A percentile compares a stretch with the other conserved stretches of the same genome.
phyloP scores from a whole-genome alignment of 164 flowering plant genomes.

The Vitis cinerea region DNA sequence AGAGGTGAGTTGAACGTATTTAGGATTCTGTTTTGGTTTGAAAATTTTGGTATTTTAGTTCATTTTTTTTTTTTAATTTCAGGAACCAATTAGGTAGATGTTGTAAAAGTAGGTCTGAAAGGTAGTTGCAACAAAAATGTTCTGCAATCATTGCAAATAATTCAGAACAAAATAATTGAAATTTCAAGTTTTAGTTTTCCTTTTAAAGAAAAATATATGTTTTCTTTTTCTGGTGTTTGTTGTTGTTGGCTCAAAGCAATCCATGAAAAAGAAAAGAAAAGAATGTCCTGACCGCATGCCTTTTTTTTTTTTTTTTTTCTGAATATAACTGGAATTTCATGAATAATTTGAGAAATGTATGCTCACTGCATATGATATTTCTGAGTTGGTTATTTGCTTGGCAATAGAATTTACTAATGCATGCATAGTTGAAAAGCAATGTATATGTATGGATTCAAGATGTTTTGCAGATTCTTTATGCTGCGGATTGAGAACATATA shows the following conservation, averaged over 20 bases:
- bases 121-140: no score
- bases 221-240: no score
- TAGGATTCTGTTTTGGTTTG: not conserved
- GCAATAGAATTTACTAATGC: not conserved
- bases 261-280: no score
- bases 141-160: no score
- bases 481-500: not conserved
- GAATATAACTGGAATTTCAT: not conserved
- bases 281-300: not conserved
- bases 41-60: not conserved
- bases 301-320: not conserved
- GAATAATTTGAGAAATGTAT: not conserved
- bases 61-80: no score
- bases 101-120: no score
- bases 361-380: not conserved
- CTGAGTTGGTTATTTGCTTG: not conserved
- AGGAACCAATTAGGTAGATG: no score
- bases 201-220: no score
- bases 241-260: no score
- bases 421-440: not conserved
- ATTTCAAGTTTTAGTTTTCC: no score
- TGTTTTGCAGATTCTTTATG: not conserved
- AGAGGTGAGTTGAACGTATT: conserved; percentile 51
- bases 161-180: no score
- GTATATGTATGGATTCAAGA: not conserved